These are phyloP conservation scores for Oxytropis ochrocephala DNA, from an alignment of 306 rosid species.

Conservation along the genomic window DNA sequence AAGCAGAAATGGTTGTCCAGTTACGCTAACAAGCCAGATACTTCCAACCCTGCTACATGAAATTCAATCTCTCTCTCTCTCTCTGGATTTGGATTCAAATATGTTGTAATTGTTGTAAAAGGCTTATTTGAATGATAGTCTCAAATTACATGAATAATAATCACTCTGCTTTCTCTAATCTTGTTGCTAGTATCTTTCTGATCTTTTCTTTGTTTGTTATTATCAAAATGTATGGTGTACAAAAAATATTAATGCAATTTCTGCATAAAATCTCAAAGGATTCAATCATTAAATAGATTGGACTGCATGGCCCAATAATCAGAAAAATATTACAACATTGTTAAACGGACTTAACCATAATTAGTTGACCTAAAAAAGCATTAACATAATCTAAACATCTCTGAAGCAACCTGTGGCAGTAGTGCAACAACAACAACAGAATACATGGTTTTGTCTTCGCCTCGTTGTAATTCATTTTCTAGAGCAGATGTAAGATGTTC, in stretches of 20 bases:
- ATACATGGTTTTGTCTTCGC: not conserved
- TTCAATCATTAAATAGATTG: not conserved
- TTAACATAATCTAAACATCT: constrained; percentile 13
- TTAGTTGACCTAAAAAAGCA: too few species aligned
- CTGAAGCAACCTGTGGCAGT: not conserved
- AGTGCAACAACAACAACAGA: not conserved
- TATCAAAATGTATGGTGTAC: not conserved
- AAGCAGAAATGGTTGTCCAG: constrained; percentile 61
- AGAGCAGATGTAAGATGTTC: not conserved
- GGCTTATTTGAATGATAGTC: not conserved
- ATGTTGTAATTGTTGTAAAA: not conserved
- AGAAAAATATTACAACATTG: not conserved
- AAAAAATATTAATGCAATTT: not conserved
- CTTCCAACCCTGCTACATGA: constrained; percentile 30
- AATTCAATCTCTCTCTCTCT: constrained; percentile 3
- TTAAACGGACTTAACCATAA: not conserved
- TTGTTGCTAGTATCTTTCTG: not conserved
- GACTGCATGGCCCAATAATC: not conserved
- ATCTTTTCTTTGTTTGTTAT: not conserved
- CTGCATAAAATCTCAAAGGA: not conserved
- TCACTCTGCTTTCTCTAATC: not conserved
- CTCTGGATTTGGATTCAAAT: not conserved
- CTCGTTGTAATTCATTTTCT: not conserved
- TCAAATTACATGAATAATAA: not conserved
- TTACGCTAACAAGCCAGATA: constrained; percentile 31